A percentile compares a stretch with the other conserved stretches of the same genome.
Conservation (phyloP, 805 yeast species). For the Hanseniaspora taiwanica region DNA sequence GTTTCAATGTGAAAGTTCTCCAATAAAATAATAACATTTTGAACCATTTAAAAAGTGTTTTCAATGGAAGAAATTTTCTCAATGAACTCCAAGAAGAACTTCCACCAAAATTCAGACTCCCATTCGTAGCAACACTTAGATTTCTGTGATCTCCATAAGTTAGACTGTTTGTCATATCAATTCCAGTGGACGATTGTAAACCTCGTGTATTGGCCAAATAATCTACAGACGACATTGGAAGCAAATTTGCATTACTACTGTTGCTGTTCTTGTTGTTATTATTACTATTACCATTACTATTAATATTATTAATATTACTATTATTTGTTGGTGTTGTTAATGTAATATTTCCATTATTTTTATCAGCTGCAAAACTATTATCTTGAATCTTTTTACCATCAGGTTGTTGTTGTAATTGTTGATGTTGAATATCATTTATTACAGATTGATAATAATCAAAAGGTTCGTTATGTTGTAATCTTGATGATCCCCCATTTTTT, state of each 20-base stretch:
- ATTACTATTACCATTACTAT: not conserved
- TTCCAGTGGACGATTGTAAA: too few relatives aligned
- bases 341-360: too few relatives aligned
- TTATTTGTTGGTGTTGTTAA: too few relatives aligned
- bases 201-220: not conserved
- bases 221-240: not conserved
- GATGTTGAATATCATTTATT: constrained; percentile 3
- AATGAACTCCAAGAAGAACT: not conserved
- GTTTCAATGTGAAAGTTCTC: constrained; percentile 7
- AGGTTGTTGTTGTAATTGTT: not conserved
- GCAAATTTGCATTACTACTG: not conserved
- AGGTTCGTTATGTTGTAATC: not conserved
- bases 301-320: too few relatives aligned
- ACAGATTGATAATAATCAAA: constrained; percentile 5
- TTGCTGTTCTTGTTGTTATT: not conserved
- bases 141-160: too few relatives aligned
- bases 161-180: too few relatives aligned
- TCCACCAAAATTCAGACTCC: constrained; percentile 4
- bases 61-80: not conserved
- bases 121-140: constrained; percentile 2
- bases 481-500: not conserved
- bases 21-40: constrained; percentile 7
- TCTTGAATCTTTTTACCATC: too few relatives aligned
- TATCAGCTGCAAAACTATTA: too few relatives aligned
- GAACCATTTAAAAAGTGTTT: constrained; percentile 4